phyloP scores from a whole-genome alignment of 305 asterid genomes.

The Solanum chacoense region DNA sequence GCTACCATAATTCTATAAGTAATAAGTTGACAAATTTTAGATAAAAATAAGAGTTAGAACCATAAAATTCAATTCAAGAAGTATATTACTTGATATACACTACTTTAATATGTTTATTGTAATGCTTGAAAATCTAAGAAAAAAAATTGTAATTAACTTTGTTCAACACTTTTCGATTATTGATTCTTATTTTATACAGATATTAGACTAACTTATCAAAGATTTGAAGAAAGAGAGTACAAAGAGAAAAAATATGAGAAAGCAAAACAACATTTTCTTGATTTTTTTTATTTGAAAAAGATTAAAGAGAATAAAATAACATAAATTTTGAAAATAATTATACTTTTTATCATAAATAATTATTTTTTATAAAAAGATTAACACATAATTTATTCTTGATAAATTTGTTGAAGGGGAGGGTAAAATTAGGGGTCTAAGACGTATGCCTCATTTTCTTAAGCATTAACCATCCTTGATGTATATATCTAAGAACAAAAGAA shows the following conservation, averaged over 20 bases:
- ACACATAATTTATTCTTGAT: neutral
- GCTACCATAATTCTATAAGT: neutral
- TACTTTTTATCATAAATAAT: neutral
- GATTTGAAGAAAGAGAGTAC: neutral
- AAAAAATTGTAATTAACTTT: no score
- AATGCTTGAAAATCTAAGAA: neutral
- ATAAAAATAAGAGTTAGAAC: neutral
- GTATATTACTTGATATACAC: no score
- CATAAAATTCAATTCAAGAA: neutral
- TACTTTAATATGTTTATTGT: neutral
- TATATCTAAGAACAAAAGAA: neutral
- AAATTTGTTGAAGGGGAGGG: neutral
- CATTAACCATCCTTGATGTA: neutral
- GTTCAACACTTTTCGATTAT: neutral
- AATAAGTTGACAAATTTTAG: neutral
- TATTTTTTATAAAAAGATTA: neutral
- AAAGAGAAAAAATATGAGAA: neutral
- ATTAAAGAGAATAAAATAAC: neutral
- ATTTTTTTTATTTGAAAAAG: neutral
- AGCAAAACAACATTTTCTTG: neutral
- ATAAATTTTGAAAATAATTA: neutral
- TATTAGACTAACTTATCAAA: neutral
- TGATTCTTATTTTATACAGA: neutral
- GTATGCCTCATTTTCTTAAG: neutral
- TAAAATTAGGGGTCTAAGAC: neutral